Conservation (phyloP, 257 asterid species). For the Coffea canephora region DNA sequence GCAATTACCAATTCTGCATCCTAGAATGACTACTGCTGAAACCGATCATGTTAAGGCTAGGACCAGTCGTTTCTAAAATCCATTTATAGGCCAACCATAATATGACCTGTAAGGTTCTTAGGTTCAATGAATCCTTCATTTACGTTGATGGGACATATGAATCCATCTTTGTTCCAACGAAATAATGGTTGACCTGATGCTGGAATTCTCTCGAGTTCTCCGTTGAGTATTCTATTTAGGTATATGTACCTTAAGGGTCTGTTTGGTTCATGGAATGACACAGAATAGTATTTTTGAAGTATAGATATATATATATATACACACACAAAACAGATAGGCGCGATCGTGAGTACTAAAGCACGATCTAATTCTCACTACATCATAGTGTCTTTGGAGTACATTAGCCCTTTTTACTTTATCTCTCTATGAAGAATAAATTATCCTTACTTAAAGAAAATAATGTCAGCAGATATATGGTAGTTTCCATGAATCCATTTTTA, state of each 20-base stretch:
- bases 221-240: neutral
- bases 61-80: constrained; percentile 6
- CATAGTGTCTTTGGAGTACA: neutral
- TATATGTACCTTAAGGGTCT: too few relatives aligned
- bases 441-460: neutral
- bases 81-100: constrained; percentile 2
- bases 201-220: neutral
- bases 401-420: too few relatives aligned
- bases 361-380: too few relatives aligned
- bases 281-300: too few relatives aligned
- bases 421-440: neutral
- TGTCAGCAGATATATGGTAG: neutral
- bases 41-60: constrained; percentile 14
- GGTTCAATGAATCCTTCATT: constrained; percentile 22
- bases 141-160: neutral
- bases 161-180: neutral
- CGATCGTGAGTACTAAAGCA: neutral
- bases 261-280: too few relatives aligned
- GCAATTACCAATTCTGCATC: constrained; percentile 1
- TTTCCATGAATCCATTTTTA: neutral
- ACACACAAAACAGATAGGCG: too few relatives aligned
- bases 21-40: neutral
- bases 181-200: neutral
- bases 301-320: too few relatives aligned
- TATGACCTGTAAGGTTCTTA: constrained; percentile 3